Evolutionary conservation across 441 rosid species (phyloP), one percentile per base, ranked within the genome.

Genomic region (Capsella rubella): DNA sequence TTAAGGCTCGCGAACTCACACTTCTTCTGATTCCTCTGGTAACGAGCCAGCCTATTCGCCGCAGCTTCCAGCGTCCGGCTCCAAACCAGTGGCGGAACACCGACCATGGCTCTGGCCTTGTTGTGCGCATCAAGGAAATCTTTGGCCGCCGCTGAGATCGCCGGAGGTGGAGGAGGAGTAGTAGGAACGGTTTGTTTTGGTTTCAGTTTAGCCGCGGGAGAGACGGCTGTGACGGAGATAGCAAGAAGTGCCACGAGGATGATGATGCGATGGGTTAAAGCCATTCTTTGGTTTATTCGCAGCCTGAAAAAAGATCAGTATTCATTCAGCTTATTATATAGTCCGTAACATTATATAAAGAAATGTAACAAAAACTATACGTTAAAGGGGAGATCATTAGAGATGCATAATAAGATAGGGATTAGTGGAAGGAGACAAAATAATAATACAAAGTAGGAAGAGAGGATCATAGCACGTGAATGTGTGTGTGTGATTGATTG

Each of bases 51-150:
- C 34, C 75, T 80, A 78, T 76, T 77, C 0, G 89, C 72, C 12
- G 88, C 87, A 6, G 82, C 82, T 67, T 89, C 87, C 8, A 91
- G 79, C 18, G 58, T 37, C 43, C 74, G 81, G 71, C 90, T 89
- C 98, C 97, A 93, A 34, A 53, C 80, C 25, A 93, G 83, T 6
- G 90, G 88, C 11, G 76, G 50, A n/a, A 90, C 90, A 11, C 89
- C 86, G 0, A 93, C 91, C 34, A 72, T 80, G 4, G 91, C 82
- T 77, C 98, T 82, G 9, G 96, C 97, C 39, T 75, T 84, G 86
- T 91, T 89, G 85, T 91, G 98, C 6, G 88, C 79, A 4, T 82
- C 83, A 18, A 86, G 79, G 81, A 81, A 91, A 52, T 86, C 91
- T 47, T 67, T 76, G 46, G 87, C 86, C 3, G 81, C 75, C 0